phyloP scores from a whole-genome alignment of 768 basidiomycete genomes.

The Suillus luteus region DNA sequence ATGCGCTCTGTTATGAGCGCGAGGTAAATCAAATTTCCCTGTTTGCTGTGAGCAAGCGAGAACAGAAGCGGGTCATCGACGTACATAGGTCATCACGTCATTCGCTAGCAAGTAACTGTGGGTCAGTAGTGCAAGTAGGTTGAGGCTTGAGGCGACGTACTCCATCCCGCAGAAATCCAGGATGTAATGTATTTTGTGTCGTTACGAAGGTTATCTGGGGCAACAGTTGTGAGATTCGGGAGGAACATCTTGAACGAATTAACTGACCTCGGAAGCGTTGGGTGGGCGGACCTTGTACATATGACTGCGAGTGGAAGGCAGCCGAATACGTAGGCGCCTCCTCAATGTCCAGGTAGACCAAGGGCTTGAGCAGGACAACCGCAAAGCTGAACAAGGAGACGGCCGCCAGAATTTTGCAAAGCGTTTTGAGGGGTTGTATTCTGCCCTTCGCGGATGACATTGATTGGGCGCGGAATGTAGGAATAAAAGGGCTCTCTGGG shows the following conservation, averaged over 20 bases:
- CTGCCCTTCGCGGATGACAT: neutral
- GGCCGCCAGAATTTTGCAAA: slow-evolving; percentile 25
- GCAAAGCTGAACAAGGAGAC: slow-evolving; percentile 29
- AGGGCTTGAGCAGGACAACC: slow-evolving; percentile 10
- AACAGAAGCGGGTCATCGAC: slow-evolving; percentile 17
- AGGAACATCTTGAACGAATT: neutral
- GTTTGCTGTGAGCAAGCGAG: slow-evolving; percentile 31
- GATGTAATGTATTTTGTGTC: slow-evolving; percentile 69
- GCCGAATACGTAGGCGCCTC: neutral
- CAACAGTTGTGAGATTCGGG: neutral
- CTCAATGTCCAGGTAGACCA: neutral
- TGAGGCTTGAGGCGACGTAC: slow-evolving; percentile 37
- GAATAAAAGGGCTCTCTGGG: slow-evolving; percentile 11
- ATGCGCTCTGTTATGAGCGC: slow-evolving; percentile 58
- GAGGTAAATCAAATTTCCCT: slow-evolving; percentile 62
- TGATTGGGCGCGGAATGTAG: slow-evolving; percentile 4
- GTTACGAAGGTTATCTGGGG: slow-evolving; percentile 59
- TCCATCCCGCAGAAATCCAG: slow-evolving; percentile 81
- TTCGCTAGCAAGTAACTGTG: slow-evolving; percentile 48
- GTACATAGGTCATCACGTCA: slow-evolving; percentile 74
- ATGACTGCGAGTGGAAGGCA: slow-evolving; percentile 9
- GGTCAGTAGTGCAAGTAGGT: neutral
- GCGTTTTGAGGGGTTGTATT: neutral
- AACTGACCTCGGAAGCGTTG: slow-evolving; percentile 54
- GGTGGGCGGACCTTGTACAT: slow-evolving; percentile 53